Base-by-base conservation (phyloP, 140 eudicot species). In the Erigeron philadelphicus region DNA sequence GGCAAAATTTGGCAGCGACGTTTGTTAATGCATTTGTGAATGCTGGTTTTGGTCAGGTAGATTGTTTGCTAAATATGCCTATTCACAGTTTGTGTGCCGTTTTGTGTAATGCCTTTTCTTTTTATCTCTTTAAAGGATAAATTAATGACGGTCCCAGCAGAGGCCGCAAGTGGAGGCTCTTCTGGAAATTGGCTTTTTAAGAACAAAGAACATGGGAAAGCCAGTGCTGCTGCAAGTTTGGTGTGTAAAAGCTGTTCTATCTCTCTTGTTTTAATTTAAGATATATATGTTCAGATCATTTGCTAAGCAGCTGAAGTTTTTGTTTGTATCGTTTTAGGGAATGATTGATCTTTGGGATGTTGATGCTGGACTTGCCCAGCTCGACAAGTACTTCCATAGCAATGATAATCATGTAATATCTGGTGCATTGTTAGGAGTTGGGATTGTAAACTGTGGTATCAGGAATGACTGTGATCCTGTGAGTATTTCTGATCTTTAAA, bases 161-260 rank as follows among this genome's bases (percentile, higher is more conserved):
- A 89, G 72, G 81, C 95, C 18, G 75, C 97, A 19, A 76, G 86
- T 80, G 97, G 95, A 15, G 79, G 90, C 58, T 64, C 96, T 48
- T 80, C 95, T 23, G 84, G 94, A 59, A 87, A 83, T 67, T 94
- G 99, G 99, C 91, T 94, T 62, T 94, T 89, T 71, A 94, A 94
- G 70, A 94, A 94, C 78, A 94, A 94, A 78, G 99, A 94, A 63
- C 99, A 94, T 66, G 99, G 99, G 18, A 94, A 94, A 76, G 84
- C 95, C 66, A 94, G 99, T 83, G 99, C 99, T 81, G 95, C 99
- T 12, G 99, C 99, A 63, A 94, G 99, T 87, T 77, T 94, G 99
- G 99, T 94, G 54, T 69, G 86, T 71, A 52, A 25, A 46, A 72
- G 21, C 67, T 64, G 31, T 50, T 60, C 25, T 59, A 5, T 2